A percentile compares a stretch with the other conserved stretches of the same genome.
Conservation (phyloP, 768 basidiomycete genomes). For the Mycena latifolia region DNA sequence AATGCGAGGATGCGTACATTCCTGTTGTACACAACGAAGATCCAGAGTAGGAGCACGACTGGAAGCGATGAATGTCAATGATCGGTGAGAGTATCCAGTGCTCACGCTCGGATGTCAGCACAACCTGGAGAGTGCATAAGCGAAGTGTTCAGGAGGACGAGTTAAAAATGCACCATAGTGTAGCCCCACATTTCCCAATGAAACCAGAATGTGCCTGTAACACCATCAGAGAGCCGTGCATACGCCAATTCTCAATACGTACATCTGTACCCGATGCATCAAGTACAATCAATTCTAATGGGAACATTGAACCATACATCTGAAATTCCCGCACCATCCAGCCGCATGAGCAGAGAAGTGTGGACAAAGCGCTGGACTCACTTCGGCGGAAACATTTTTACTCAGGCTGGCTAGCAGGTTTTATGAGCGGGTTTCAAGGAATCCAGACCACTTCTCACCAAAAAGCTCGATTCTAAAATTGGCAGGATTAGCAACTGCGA, state of each 20-base stretch:
- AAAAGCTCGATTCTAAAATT: constrained; percentile 15
- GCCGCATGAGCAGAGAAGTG: background rate
- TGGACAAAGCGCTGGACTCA: background rate
- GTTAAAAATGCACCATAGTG: constrained; percentile 35
- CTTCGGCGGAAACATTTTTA: constrained; percentile 10
- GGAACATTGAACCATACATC: constrained; percentile 4
- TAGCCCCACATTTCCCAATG: constrained; percentile 45
- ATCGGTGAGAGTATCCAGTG: background rate
- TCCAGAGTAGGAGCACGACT: constrained; percentile 48
- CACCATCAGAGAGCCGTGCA: background rate
- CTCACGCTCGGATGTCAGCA: constrained; percentile 26
- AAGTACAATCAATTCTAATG: background rate
- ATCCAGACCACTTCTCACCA: constrained; percentile 5
- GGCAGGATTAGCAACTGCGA: background rate
- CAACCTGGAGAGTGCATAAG: constrained; percentile 13
- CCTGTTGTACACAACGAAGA: constrained; percentile 44
- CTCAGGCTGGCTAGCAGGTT: constrained; percentile 10
- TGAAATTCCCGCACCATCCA: background rate
- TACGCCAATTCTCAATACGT: background rate
- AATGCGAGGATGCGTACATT: constrained; percentile 35
- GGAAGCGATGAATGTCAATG: background rate
- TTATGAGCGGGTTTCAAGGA: background rate
- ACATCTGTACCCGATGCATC: constrained; percentile 7
- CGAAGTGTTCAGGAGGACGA: constrained; percentile 23
- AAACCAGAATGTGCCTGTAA: constrained; percentile 42